These are phyloP conservation scores for Dipteronia dyeriana DNA, from an alignment of 345 rosid species.

Conservation along the genomic window DNA sequence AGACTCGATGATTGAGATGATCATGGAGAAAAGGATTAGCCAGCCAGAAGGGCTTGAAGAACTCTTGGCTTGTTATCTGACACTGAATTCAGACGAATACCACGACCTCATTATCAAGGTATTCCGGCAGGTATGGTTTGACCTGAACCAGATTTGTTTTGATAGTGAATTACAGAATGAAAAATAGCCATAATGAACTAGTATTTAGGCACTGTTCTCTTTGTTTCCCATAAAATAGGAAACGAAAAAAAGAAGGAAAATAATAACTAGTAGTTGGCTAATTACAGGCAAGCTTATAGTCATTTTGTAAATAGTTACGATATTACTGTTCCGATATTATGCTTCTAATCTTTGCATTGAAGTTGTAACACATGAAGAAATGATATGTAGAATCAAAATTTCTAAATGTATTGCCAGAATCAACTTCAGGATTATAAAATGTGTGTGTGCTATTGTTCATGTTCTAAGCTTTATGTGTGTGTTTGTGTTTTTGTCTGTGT, in stretches of 20 bases:
- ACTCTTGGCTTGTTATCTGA: conserved; percentile 83
- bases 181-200: conserved; percentile 14
- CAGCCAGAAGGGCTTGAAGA: conserved; percentile 73
- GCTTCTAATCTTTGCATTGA: conserved; percentile 13
- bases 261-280: neutral
- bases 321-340: neutral
- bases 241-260: neutral
- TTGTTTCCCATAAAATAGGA: neutral
- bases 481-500: neutral
- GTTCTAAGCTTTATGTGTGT: neutral
- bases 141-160: conserved; percentile 39
- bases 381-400: neutral
- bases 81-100: conserved; percentile 63
- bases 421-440: neutral
- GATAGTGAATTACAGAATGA: conserved; percentile 29
- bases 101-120: conserved; percentile 89
- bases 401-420: neutral
- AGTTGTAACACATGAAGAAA: neutral
- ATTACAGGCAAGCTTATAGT: conserved; percentile 22
- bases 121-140: conserved; percentile 75
- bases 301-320: conserved; percentile 15
- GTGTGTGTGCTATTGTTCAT: neutral
- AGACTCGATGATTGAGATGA: conserved; percentile 95
- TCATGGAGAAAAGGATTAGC: conserved; percentile 58
- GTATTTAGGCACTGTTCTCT: neutral